Conservation (phyloP, 805 yeast genomes). For the Metschnikowia baotianmanensis region DNA sequence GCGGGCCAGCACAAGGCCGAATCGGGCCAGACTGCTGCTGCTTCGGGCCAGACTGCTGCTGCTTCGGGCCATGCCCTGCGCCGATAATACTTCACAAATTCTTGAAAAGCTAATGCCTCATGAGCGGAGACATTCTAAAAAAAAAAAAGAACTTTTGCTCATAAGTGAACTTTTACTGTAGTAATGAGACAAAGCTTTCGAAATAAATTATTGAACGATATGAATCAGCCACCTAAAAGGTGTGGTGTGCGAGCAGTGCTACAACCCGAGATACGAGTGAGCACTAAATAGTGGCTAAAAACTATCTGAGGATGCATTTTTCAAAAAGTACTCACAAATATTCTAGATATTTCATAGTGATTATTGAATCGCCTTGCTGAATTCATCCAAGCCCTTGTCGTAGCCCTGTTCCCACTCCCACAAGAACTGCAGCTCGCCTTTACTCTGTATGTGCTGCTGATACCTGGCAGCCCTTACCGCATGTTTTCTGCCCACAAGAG, state of each 20-base stretch:
- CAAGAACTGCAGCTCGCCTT: slow-evolving; percentile 54
- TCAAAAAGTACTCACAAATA: too few species aligned
- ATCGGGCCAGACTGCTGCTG: neutral
- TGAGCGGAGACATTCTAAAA: too few species aligned
- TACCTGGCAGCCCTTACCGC: slow-evolving; percentile 55
- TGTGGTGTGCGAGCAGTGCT: too few species aligned
- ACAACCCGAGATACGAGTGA: too few species aligned
- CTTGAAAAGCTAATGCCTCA: too few species aligned
- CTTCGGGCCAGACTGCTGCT: neutral
- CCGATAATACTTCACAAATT: too few species aligned
- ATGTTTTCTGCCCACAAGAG: slow-evolving; percentile 68
- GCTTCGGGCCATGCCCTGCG: neutral
- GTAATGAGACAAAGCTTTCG: neutral
- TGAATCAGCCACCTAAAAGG: too few species aligned
- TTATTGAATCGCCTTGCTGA: slow-evolving; percentile 14
- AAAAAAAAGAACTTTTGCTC: neutral
- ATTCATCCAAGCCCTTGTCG: slow-evolving; percentile 55
- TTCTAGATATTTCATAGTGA: neutral
- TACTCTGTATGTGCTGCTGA: slow-evolving; percentile 53
- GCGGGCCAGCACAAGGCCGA: too few species aligned
- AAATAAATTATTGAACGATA: neutral
- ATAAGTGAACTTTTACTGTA: neutral
- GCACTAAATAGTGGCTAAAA: too few species aligned
- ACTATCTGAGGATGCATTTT: too few species aligned
- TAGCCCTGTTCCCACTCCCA: slow-evolving; percentile 96